These are phyloP conservation scores for Xylaria acuta DNA, from an alignment of 495 filamentous ascomycete species.

Conservation along the genomic window DNA sequence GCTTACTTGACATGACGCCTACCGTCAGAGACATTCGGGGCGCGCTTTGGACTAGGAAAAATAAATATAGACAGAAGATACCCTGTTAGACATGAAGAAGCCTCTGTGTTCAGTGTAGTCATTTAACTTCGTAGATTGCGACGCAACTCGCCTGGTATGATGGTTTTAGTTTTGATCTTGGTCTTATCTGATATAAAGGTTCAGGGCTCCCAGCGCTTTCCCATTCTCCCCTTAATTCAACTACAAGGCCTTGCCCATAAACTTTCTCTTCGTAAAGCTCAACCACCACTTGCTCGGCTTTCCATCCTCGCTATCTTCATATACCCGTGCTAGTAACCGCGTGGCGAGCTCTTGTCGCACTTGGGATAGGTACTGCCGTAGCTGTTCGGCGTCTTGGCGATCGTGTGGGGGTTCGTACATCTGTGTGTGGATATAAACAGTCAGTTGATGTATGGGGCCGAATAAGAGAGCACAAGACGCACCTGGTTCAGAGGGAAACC, in stretches of 20 bases:
- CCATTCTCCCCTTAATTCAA: not conserved
- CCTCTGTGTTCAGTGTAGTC: not conserved
- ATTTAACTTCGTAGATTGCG: not conserved
- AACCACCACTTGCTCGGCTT: slow-evolving; percentile 98
- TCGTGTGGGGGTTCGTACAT: slow-evolving; percentile 74
- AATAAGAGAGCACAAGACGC: slow-evolving; percentile 14
- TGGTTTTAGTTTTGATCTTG: not conserved
- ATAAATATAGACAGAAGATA: slow-evolving; percentile 1
- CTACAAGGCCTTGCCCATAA: slow-evolving; percentile 94
- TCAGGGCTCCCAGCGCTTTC: not conserved
- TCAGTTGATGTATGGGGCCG: not conserved
- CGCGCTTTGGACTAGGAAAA: not conserved
- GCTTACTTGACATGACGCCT: not conserved
- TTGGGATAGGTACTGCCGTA: slow-evolving; percentile 87
- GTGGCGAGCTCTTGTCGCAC: slow-evolving; percentile 88
- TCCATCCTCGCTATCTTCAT: slow-evolving; percentile 76
- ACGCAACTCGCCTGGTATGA: not conserved
- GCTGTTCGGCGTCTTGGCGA: slow-evolving; percentile 84
- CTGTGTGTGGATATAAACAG: slow-evolving; percentile 30
- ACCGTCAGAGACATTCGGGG: not conserved
- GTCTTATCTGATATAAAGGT: not conserved
- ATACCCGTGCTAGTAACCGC: slow-evolving; percentile 82
- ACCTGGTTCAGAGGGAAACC: slow-evolving; percentile 91
- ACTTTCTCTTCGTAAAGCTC: slow-evolving; percentile 97
- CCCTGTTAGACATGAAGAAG: not conserved